Conservation (phyloP, 2,329 filamentous ascomycete genomes). For the Myriosclerotinia scirpicola region DNA sequence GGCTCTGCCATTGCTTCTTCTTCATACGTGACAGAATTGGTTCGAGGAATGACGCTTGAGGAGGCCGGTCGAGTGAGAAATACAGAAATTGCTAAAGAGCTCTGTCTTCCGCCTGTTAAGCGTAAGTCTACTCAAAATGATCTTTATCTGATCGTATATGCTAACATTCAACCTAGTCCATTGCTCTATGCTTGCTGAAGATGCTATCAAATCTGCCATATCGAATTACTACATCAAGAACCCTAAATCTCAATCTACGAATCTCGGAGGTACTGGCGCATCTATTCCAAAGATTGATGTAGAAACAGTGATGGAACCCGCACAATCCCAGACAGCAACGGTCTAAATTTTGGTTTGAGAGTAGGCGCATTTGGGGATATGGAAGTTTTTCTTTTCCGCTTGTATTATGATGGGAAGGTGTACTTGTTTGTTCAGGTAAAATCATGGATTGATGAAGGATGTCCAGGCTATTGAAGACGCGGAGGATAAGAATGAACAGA, state of each 20-base stretch:
- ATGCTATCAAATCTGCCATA: conserved; percentile 90
- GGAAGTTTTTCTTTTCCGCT: conserved; percentile 6
- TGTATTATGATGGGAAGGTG: conserved; percentile 18
- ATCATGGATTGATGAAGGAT: conserved; percentile 8
- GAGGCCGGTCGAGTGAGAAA: conserved; percentile 92
- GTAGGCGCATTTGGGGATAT: conserved; percentile 14
- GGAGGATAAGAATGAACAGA: neutral
- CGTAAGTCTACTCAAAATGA: conserved; percentile 53
- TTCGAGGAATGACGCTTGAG: conserved; percentile 93
- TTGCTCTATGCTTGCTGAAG: conserved; percentile 89
- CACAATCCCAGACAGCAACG: conserved; percentile 33
- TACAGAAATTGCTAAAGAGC: conserved; percentile 96
- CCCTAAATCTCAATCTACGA: conserved; percentile 69
- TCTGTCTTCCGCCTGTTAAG: conserved; percentile 86
- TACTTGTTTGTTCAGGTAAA: conserved; percentile 12
- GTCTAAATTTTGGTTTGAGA: conserved; percentile 19
- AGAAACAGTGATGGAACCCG: conserved; percentile 52
- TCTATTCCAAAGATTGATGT: conserved; percentile 66
- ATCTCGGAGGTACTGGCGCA: conserved; percentile 72
- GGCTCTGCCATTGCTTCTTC: conserved; percentile 92
- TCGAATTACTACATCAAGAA: conserved; percentile 91
- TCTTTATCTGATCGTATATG: conserved; percentile 15
- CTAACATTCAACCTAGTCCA: conserved; percentile 59
- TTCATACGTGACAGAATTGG: conserved; percentile 91
- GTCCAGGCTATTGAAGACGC: neutral